Base-by-base conservation (phyloP, 1,284 basidiomycete genomes). In the Moesziomyces antarcticus region DNA sequence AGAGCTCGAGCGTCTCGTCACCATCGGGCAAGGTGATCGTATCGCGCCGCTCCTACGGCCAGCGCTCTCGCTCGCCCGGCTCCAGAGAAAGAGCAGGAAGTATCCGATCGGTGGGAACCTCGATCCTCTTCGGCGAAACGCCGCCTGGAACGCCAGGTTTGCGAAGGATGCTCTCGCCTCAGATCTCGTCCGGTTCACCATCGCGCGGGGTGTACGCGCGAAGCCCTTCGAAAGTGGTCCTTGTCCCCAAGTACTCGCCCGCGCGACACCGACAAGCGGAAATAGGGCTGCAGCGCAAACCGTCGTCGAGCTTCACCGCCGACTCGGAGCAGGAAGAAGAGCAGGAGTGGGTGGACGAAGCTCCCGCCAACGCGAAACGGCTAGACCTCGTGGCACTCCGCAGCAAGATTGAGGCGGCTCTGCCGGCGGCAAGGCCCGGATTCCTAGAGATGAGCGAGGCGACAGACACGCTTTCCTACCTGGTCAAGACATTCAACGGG, bases 11-110 rank as follows among this genome's bases (percentile, higher is more conserved):
- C 2, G 55, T 58, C 3, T 66, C 66, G 10, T 57, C 61, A 18
- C 71, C 71, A 5, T 59, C 62, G 4, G 71, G 71, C 5, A 69
- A 65, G 13, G 59, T 65, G 48, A 73, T 73, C 13, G 62, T 69
- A 20, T 68, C 65, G 21, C 71, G 61, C 27, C 65, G 71, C 13
- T 73, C 71, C 8, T 68, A 69, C 24, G 65, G 71, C 1, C 56
- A 57, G 25, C 56, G 50, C 7, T 41, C 67, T 16, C 54, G 59
- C 0, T 68, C 71, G 6, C 54, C 66, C 0, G 48, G 48, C 20
- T 40, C 41, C 8, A 33, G 49, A 2, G 66, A 62, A n/a, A 61
- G 65, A 21, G 59, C 66, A 2, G 56, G 55, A 3, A 73, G 71
- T 27, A 65, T 73, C 33, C n/a, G 54, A 8, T 65, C 66, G 1